phyloP scores from a whole-genome alignment of 352 stramenopile genomes.

The Phytophthora parvispora region DNA sequence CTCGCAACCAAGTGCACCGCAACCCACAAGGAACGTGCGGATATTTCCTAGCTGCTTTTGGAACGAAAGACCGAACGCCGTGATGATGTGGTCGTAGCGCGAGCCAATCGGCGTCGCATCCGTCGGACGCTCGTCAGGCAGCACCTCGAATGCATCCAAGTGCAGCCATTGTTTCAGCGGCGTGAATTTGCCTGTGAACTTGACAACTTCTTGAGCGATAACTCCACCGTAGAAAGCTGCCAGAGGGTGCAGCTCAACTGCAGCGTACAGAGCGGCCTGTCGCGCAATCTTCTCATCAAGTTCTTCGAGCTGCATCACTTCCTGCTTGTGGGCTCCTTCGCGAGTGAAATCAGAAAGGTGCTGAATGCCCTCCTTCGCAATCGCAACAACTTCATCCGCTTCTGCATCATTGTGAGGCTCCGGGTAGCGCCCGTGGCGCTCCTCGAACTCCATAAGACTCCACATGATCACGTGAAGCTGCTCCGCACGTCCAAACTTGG shows the following conservation, averaged over 20 bases:
- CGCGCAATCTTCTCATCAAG: slow-evolving; percentile 76
- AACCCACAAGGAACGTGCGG: slow-evolving; percentile 87
- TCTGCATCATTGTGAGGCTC: slow-evolving; percentile 72
- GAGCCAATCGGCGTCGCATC: slow-evolving; percentile 69
- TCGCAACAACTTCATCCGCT: slow-evolving; percentile 71
- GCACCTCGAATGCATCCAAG: slow-evolving; percentile 85
- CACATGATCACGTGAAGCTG: slow-evolving; percentile 84
- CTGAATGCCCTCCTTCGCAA: slow-evolving; percentile 73
- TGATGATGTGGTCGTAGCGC: slow-evolving; percentile 88
- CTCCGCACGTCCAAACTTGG: slow-evolving; percentile 89
- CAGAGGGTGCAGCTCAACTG: slow-evolving; percentile 83
- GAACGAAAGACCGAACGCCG: slow-evolving; percentile 74
- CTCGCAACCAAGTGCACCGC: slow-evolving; percentile 84
- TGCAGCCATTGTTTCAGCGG: slow-evolving; percentile 89
- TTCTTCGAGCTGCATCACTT: slow-evolving; percentile 74
- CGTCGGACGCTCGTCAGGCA: slow-evolving; percentile 67
- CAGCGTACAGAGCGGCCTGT: slow-evolving; percentile 64
- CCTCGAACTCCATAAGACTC: slow-evolving; percentile 86
- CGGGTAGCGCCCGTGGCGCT: slow-evolving; percentile 70
- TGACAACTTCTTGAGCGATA: slow-evolving; percentile 89
- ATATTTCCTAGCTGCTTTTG: slow-evolving; percentile 73
- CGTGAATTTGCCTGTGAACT: slow-evolving; percentile 91
- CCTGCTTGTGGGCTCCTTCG: slow-evolving; percentile 44
- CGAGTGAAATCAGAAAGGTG: slow-evolving; percentile 74
- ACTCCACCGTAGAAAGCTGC: slow-evolving; percentile 87